These are phyloP conservation scores for Prunella vulgaris DNA, from an alignment of 257 asterid genomes.

Conservation along the genomic window DNA sequence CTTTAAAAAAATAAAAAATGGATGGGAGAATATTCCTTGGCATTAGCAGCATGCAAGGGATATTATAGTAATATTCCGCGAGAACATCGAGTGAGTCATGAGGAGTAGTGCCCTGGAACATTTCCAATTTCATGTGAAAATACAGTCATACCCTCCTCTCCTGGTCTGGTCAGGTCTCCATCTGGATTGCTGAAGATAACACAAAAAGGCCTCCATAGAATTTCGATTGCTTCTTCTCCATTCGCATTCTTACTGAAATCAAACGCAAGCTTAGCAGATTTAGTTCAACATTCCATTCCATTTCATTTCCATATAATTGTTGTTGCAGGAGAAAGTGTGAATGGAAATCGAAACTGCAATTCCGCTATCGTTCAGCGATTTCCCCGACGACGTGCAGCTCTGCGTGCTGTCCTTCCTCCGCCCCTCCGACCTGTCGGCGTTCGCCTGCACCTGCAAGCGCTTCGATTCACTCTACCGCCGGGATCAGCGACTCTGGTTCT, in stretches of 20 bases:
- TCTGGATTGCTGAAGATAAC: constrained; percentile 8
- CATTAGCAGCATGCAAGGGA: no score
- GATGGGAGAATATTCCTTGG: no score
- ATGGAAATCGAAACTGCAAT: constrained; percentile 19
- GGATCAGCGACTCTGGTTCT: constrained; percentile 78
- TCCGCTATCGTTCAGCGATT: constrained; percentile 55
- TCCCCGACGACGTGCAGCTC: constrained; percentile 93
- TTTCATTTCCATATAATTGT: constrained; percentile 2
- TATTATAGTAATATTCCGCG: no score
- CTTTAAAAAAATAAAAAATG: no score
- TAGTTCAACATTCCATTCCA: not conserved
- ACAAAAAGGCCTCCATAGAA: not conserved
- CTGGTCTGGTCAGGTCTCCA: not conserved
- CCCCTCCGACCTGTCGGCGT: constrained; percentile 55
- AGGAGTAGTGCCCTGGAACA: no score
- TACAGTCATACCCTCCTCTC: constrained; percentile 4
- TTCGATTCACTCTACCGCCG: constrained; percentile 59
- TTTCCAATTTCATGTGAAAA: not conserved
- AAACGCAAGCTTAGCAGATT: not conserved
- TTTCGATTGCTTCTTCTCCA: not conserved
- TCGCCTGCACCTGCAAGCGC: constrained; percentile 73
- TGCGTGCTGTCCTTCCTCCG: constrained; percentile 76
- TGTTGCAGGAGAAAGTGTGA: not conserved
- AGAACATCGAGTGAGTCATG: not conserved
- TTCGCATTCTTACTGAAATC: constrained; percentile 2